Base-by-base conservation (phyloP, 495 filamentous ascomycete species). In the Neurospora sp. region DNA sequence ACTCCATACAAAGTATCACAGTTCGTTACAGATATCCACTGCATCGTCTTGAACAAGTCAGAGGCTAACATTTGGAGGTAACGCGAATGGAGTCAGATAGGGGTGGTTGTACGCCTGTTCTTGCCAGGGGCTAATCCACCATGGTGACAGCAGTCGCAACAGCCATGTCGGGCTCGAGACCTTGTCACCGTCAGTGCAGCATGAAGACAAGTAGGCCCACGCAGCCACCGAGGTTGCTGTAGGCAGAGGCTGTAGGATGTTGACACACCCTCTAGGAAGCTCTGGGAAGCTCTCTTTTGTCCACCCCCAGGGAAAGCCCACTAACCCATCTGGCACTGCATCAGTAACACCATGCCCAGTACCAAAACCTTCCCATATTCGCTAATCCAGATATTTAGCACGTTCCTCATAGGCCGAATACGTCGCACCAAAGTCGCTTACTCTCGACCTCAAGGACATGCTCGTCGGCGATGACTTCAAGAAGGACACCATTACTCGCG, bases 391-490 rank as follows among this genome's bases (percentile, higher is more conserved):
- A 1, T 61, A 6, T 6, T 18, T 35, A 3, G 27, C 16, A 14
- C 11, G 27, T 35, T 27, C 27, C 27, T 61, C 12, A 4, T 18
- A 35, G 66, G 87, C 88, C 2, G 87, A 91, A 74, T 93, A 92
- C 74, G 91, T 93, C 7, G 91, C 91, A 3, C 91, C 91, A 1
- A 91, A 92, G 79, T 91, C 88, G 42, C 82, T 92, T 68, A 91
- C 91, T 0, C 80, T 93, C 5, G 88, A 92, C 76, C 80, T 93
- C 31, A 90, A 91, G 77, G 89, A 91, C 72, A 92, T 93, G 88
- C 81, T 93, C 1, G 83, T 91, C 2, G 91, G 91, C 31, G 90
- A 92, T 69, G 91, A 93, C 75, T 91, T 90, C 80, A 93, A 93
- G 79, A 91, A 91, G 78, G 90, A 93, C 74, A 90, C 90, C 3